Evolutionary conservation across 2,329 filamentous ascomycete genomes (phyloP), one percentile per base, ranked within the genome.

Genomic region (Keithomyces neogunnii): DNA sequence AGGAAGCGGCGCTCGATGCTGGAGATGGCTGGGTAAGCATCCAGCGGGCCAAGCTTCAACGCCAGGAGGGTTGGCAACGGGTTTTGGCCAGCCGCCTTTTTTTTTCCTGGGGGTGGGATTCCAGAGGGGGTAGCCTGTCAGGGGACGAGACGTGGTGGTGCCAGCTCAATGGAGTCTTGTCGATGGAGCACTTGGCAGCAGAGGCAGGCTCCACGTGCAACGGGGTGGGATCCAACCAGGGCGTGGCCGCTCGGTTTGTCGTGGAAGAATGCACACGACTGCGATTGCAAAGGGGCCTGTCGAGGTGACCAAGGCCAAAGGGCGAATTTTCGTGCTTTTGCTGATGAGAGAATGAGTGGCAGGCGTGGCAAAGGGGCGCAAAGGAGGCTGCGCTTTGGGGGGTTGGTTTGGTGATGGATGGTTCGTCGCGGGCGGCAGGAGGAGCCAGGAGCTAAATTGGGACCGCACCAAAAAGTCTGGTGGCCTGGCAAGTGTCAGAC

Each of bases 1-100:
- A 59, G 56, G 54, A 59, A 59, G 66, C 59, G 62, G 59, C 52
- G 54, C 59, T 68, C 67, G 66, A 65, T 62, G 59, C 62, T 65
- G 61, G 60, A 62, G 66, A 73, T 71, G 72, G 73, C 70, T 73
- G 71, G 72, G 63, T 60, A 57, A 64, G 66, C 69, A 72, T 73
- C 65, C 63, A 32, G 64, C 59, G 63, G 66, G 57, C 59, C 53
- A 55, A 56, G 55, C 61, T 57, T 52, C 56, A 58, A 55, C 59
- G 56, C 58, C 51, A 57, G 59, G 55, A 60, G 57, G 19, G 59
- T 63, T 57, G 57, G 64, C 57, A 53, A 60, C 30, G 52, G 35
- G 56, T 56, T 60, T 61, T 59, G 56, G 51, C 68, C 68, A 70
- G 69, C 63, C 63, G 59, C 62, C 65, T 66, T 71, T 63, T 61